Evolutionary conservation across 176 grass and related monocot genomes (phyloP).

Genomic region (Cenchrus americanus): DNA sequence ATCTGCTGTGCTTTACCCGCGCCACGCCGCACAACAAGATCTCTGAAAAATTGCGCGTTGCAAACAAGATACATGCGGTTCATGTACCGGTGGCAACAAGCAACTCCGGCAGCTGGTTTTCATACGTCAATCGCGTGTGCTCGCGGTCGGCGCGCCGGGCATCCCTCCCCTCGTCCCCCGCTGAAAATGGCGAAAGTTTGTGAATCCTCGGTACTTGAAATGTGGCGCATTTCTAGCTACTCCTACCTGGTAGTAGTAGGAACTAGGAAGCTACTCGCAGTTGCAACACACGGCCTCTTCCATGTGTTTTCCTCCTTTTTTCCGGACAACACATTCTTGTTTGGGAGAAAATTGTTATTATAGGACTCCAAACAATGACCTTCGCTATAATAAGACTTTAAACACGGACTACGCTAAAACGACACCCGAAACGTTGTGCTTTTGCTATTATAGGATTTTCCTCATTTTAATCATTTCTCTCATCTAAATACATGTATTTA

Average conservation of each 20-base stretch:
- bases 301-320: background rate
- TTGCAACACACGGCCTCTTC: background rate
- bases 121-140: background rate
- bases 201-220: constrained; percentile 27
- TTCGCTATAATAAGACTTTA: too few species aligned
- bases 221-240: constrained; percentile 2
- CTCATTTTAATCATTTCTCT: too few species aligned
- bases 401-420: too few species aligned
- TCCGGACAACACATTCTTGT: background rate
- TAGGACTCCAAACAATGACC: too few species aligned
- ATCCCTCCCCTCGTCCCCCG: background rate
- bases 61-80: background rate
- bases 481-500: too few species aligned
- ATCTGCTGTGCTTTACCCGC: too few species aligned
- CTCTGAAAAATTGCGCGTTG: too few species aligned
- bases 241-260: background rate
- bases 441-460: too few species aligned
- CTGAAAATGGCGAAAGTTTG: background rate
- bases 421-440: too few species aligned
- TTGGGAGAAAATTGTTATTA: too few species aligned
- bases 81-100: too few species aligned
- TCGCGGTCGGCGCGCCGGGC: background rate
- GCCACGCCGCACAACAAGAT: background rate
- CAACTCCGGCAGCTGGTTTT: too few species aligned
- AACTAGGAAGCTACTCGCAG: background rate